A percentile compares a stretch with the other conserved stretches of the same genome.
Conservation (phyloP, 1,284 basidiomycete species). For the Meripilus lineatus region DNA sequence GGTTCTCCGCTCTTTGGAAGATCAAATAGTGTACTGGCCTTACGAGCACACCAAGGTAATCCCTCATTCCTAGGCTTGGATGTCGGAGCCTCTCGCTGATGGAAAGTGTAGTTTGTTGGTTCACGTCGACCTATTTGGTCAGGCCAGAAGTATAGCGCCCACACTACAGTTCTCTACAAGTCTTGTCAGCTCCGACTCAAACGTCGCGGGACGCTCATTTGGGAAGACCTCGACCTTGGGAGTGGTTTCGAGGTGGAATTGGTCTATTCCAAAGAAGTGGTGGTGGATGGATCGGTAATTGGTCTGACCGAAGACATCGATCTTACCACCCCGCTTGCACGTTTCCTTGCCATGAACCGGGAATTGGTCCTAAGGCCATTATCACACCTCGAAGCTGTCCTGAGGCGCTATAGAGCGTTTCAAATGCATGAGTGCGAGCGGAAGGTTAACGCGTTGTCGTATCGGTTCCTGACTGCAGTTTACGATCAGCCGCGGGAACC, state of each 20-base stretch:
- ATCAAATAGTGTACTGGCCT: slow-evolving; percentile 60
- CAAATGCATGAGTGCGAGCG: slow-evolving; percentile 44
- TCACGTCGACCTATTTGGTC: slow-evolving; percentile 36
- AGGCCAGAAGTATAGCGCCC: slow-evolving; percentile 43
- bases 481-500: slow-evolving; percentile 52
- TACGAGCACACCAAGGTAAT: slow-evolving; percentile 53
- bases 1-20: slow-evolving; percentile 67
- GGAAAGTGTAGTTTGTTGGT: slow-evolving; percentile 39
- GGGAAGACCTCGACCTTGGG: slow-evolving; percentile 56
- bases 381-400: slow-evolving; percentile 39
- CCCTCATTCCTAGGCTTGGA: slow-evolving; percentile 7
- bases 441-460: slow-evolving; percentile 59
- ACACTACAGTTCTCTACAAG: slow-evolving; percentile 43
- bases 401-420: slow-evolving; percentile 53
- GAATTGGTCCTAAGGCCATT: slow-evolving; percentile 43
- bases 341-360: slow-evolving; percentile 63
- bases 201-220: slow-evolving; percentile 50
- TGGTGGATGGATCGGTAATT: slow-evolving; percentile 49
- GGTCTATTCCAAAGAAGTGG: slow-evolving; percentile 49
- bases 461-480: slow-evolving; percentile 62
- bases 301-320: slow-evolving; percentile 69
- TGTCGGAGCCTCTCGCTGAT: slow-evolving; percentile 9
- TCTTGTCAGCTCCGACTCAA: slow-evolving; percentile 52
- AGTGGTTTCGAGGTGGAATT: slow-evolving; percentile 70
- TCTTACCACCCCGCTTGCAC: slow-evolving; percentile 56